These are phyloP conservation scores for Geum urbanum DNA, from an alignment of 306 rosid species.

Conservation along the genomic window DNA sequence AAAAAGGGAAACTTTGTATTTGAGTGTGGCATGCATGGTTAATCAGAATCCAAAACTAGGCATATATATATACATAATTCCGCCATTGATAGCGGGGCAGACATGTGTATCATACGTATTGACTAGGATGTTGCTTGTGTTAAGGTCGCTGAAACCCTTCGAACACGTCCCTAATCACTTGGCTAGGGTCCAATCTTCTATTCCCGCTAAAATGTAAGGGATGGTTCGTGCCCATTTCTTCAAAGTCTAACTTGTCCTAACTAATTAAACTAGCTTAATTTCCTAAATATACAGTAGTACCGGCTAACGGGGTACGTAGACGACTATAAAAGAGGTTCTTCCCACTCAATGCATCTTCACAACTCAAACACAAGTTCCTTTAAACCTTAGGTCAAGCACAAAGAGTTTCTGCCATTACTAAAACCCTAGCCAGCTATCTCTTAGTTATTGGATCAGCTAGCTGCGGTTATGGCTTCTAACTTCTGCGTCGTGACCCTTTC, in stretches of 20 bases:
- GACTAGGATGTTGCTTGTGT: slow-evolving; percentile 3
- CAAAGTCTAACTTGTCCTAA: slow-evolving; percentile 9
- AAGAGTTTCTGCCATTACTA: background rate
- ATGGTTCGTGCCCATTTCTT: slow-evolving; percentile 13
- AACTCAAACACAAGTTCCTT: background rate
- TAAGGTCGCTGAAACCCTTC: background rate
- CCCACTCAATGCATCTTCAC: slow-evolving; percentile 3
- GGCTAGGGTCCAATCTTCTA: background rate
- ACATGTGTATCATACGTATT: background rate
- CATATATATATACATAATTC: slow-evolving; percentile 8
- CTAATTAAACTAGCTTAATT: background rate
- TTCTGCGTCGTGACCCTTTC: slow-evolving; percentile 35
- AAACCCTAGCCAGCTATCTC: background rate
- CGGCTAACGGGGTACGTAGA: background rate
- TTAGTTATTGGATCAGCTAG: background rate
- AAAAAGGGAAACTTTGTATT: background rate
- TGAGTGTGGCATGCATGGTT: background rate
- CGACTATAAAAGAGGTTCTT: slow-evolving; percentile 3
- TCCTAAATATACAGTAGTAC: background rate
- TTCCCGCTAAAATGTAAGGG: slow-evolving; percentile 12
- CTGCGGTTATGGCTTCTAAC: slow-evolving; percentile 39
- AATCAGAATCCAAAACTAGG: background rate
- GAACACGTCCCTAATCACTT: background rate
- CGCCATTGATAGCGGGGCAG: slow-evolving; percentile 46
- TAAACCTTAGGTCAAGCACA: background rate